Evolutionary conservation across 2,329 filamentous ascomycete genomes (phyloP).

Genomic region (Blumeria hordei): DNA sequence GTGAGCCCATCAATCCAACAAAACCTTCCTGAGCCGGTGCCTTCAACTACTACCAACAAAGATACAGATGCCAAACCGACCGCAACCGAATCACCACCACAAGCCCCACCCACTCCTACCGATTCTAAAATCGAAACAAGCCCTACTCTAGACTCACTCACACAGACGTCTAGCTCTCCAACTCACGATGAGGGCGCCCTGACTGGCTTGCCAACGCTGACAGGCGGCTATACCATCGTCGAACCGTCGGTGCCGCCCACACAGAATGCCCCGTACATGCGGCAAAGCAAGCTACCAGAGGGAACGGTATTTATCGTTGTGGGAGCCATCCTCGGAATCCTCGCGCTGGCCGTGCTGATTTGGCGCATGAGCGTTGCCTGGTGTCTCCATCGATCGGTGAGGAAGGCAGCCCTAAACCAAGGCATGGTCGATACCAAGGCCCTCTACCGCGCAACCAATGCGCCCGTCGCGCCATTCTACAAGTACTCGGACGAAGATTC

Average conservation of each 20-base stretch:
- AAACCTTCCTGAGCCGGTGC: no score
- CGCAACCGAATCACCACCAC: not conserved
- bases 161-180: not conserved
- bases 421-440: conserved; percentile 46
- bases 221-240: conserved; percentile 38
- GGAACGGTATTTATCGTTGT: conserved; percentile 94
- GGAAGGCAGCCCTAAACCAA: conserved; percentile 57
- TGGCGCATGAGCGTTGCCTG: conserved; percentile 81
- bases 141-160: not conserved
- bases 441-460: conserved; percentile 27
- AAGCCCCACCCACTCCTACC: not conserved
- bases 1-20: no score
- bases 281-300: conserved; percentile 60
- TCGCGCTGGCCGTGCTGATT: conserved; percentile 56
- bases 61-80: not conserved
- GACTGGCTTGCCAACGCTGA: conserved; percentile 25
- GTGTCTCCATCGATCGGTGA: conserved; percentile 77
- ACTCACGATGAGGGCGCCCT: conserved; percentile 2
- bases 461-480: conserved; percentile 36
- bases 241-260: conserved; percentile 61
- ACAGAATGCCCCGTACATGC: conserved; percentile 72
- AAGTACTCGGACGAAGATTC: conserved; percentile 33
- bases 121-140: not conserved
- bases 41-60: not conserved
- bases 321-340: conserved; percentile 63